phyloP scores from a whole-genome alignment of 805 yeast species.

The Candida boidinii region DNA sequence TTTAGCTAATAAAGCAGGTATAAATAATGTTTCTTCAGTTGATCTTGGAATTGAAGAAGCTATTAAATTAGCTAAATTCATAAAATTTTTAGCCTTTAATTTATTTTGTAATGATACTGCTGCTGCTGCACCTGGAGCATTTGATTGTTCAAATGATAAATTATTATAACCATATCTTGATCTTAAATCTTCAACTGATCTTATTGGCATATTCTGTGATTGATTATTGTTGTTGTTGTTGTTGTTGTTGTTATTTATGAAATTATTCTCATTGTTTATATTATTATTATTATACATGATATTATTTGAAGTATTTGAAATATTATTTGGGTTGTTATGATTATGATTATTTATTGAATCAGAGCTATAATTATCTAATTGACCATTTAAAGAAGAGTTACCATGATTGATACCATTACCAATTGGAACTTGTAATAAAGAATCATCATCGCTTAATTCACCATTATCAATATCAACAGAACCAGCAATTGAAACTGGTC shows the following conservation, averaged over 20 bases:
- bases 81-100: conserved; percentile 32
- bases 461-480: conserved; percentile 40
- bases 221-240: not conserved
- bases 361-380: not conserved
- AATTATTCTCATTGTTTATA: not conserved
- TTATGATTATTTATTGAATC: conserved; percentile 1
- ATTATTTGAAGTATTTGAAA: no score
- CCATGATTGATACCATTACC: no score
- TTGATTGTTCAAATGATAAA: conserved; percentile 51
- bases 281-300: conserved; percentile 11
- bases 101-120: conserved; percentile 45
- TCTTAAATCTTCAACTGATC: conserved; percentile 15
- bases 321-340: conserved; percentile 1
- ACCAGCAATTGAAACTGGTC: conserved; percentile 62
- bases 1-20: conserved; percentile 62
- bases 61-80: conserved; percentile 46
- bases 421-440: conserved; percentile 20
- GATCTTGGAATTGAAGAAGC: conserved; percentile 70
- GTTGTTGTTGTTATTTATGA: conserved; percentile 6
- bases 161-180: conserved; percentile 19
- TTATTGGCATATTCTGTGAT: conserved; percentile 10
- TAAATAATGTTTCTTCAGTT: conserved; percentile 69
- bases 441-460: conserved; percentile 41
- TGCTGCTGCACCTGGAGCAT: conserved; percentile 74
- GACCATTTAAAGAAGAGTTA: conserved; percentile 1